phyloP scores from a whole-genome alignment of 192 early-diverging fungal genomes.

The Lobosporangium transversale region DNA sequence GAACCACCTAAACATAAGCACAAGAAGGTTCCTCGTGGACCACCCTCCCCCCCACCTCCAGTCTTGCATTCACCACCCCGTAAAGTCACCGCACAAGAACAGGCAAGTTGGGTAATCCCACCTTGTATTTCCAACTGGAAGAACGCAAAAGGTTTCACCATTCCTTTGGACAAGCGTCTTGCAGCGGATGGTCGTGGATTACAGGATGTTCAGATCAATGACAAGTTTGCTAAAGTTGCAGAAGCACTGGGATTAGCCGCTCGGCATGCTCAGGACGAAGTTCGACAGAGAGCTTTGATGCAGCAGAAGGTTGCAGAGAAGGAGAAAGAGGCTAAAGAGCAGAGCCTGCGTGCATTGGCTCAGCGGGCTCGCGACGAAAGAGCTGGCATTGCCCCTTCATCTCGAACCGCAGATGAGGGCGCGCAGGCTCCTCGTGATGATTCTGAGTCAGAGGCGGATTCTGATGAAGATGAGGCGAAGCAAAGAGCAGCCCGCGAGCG shows the following conservation, averaged over 20 bases:
- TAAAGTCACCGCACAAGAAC: constrained; percentile 96
- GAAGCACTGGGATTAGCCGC: constrained; percentile 95
- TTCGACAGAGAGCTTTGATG: constrained; percentile 90
- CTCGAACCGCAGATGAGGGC: constrained; percentile 8
- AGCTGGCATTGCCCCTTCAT: constrained; percentile 47
- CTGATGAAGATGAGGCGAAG: constrained; percentile 67
- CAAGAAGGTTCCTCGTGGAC: constrained; percentile 88
- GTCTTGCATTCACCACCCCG: constrained; percentile 98
- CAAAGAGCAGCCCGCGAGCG: constrained; percentile 69
- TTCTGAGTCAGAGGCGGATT: constrained; percentile 48
- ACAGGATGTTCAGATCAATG: constrained; percentile 90
- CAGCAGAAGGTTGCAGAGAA: constrained; percentile 91
- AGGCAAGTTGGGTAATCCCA: constrained; percentile 96
- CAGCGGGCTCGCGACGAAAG: constrained; percentile 93
- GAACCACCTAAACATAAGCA: constrained; percentile 93
- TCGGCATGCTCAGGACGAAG: constrained; percentile 93
- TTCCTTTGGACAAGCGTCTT: constrained; percentile 97
- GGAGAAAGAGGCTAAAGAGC: constrained; percentile 95
- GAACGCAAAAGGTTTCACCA: constrained; percentile 99
- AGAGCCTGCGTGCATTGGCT: constrained; percentile 87
- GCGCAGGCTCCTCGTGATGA: constrained; percentile 13
- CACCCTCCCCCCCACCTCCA: constrained; percentile 94
- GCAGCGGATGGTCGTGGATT: constrained; percentile 96
- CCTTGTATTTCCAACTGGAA: constrained; percentile 99
- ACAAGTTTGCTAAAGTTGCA: constrained; percentile 96